Evolutionary conservation across 805 yeast genomes (phyloP), one percentile per base, ranked within the genome.

Genomic region (Metschnikowia lunata): DNA sequence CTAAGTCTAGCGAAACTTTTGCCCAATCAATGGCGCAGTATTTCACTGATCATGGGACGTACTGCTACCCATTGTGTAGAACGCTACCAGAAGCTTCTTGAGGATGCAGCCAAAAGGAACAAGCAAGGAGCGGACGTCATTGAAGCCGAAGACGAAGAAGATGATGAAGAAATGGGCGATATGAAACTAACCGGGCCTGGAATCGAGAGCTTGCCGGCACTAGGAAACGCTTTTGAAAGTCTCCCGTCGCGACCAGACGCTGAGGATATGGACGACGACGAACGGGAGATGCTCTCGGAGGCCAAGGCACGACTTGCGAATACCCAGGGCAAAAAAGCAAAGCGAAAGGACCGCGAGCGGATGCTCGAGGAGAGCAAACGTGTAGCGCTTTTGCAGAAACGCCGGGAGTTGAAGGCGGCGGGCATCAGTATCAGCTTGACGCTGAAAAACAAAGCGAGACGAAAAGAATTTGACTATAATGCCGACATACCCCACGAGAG

Each of bases 1-100:
- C 61, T 89, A 45, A 73, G 76, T 30, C 56, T 88, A 47, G 89
- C 86, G 0, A 76, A 79, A 52, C 62, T 81, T 30, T 66, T 90
- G 52, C 97, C 98, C 1, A 88, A 90, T 49, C 97, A 90, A 64
- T 91, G 99, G 99, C 76, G 95, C 37, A 80, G 93, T 1, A 86
- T 93, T n/a, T 85, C 95, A 1, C 79, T 86, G 7, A 62, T 82
- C 8, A 69, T 90, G 61, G 89, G 90, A 0, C 70, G 97, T 47
- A 87, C 97, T 0, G 91, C 96, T 0, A 82, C 87, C 11, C 85
- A 85, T 47, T 88, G 96, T 63, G 79, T 88, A 8, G 95, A 88
- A 51, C 68, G 97, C 44, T 91, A 88, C 59, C 95, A 87, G 58
- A 74, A 71, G 50, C 68, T 89, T 15, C 60, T 89, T 13, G 83